These are phyloP conservation scores for Paxillus involutus DNA, from an alignment of 768 basidiomycete genomes.

Conservation along the genomic window DNA sequence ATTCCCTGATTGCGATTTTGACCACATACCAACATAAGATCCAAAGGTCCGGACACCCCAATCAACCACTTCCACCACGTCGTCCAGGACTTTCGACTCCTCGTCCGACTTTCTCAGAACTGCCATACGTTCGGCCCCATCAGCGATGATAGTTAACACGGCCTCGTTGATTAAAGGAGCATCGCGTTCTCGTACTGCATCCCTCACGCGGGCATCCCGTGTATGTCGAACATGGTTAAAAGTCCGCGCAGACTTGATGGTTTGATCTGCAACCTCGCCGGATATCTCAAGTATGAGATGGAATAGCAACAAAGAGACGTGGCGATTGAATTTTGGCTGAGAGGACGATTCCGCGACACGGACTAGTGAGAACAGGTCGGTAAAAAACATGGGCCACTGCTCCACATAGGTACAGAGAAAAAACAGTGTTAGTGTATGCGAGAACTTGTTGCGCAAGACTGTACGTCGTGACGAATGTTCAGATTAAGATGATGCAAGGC, in stretches of 20 bases:
- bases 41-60: conserved; percentile 92
- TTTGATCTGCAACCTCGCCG: conserved; percentile 94
- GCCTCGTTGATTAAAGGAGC: conserved; percentile 85
- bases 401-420: conserved; percentile 86
- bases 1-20: background rate
- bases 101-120: conserved; percentile 47
- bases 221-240: conserved; percentile 69
- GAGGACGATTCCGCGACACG: conserved; percentile 57
- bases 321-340: conserved; percentile 69
- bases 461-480: conserved; percentile 11
- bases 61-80: conserved; percentile 78
- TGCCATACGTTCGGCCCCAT: conserved; percentile 61
- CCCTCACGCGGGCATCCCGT: conserved; percentile 83
- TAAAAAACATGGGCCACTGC: conserved; percentile 86
- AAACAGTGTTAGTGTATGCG: conserved; percentile 84
- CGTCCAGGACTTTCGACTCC: conserved; percentile 53
- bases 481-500: conserved; percentile 3
- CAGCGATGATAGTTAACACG: conserved; percentile 78
- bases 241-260: conserved; percentile 83
- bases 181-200: conserved; percentile 88
- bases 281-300: conserved; percentile 93
- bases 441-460: conserved; percentile 96
- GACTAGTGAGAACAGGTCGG: conserved; percentile 73
- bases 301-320: conserved; percentile 87
- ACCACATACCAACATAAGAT: conserved; percentile 86